Percentiles rank a stretch among this genome's conserved stretches.
Conservation (phyloP, 2,329 filamentous ascomycete genomes). For the Aspergillaceae sp. region DNA sequence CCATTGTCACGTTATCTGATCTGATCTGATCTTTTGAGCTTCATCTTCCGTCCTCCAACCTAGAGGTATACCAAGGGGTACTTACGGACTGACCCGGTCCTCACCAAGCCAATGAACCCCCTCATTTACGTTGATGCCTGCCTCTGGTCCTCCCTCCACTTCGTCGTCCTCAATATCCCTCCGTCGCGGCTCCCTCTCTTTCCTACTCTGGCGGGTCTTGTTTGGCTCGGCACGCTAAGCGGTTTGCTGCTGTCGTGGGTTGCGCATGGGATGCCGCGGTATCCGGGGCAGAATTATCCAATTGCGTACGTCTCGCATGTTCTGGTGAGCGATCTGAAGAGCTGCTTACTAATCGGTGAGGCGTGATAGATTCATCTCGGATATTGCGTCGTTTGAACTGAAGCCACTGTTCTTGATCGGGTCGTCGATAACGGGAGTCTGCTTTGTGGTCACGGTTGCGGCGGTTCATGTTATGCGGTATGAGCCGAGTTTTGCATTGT, state of each 20-base stretch:
- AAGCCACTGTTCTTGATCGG: slow-evolving; percentile 16
- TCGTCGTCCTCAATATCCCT: slow-evolving; percentile 14
- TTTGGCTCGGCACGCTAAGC: slow-evolving; percentile 15
- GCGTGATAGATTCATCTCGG: slow-evolving; percentile 13
- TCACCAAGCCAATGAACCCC: not conserved
- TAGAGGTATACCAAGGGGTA: no score
- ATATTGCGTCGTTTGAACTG: slow-evolving; percentile 15
- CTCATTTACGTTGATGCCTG: not conserved
- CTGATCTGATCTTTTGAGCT: no score
- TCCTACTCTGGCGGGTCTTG: slow-evolving; percentile 10
- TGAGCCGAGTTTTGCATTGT: slow-evolving; percentile 13
- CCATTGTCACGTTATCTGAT: no score
- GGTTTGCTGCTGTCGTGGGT: slow-evolving; percentile 12
- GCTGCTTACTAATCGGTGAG: no score
- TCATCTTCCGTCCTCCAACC: no score
- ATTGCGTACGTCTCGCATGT: not conserved
- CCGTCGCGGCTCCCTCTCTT: slow-evolving; percentile 13
- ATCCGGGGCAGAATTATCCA: slow-evolving; percentile 12
- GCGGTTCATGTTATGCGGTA: slow-evolving; percentile 16
- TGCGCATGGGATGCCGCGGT: slow-evolving; percentile 11
- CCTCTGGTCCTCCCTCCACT: slow-evolving; percentile 11
- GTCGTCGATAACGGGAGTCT: slow-evolving; percentile 12
- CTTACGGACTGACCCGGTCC: not conserved
- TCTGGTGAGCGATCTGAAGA: not conserved
- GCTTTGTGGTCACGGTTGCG: slow-evolving; percentile 12